Conservation (phyloP, 371 early-diverging fungal genomes). For the Syncephalastrum contaminatum region DNA sequence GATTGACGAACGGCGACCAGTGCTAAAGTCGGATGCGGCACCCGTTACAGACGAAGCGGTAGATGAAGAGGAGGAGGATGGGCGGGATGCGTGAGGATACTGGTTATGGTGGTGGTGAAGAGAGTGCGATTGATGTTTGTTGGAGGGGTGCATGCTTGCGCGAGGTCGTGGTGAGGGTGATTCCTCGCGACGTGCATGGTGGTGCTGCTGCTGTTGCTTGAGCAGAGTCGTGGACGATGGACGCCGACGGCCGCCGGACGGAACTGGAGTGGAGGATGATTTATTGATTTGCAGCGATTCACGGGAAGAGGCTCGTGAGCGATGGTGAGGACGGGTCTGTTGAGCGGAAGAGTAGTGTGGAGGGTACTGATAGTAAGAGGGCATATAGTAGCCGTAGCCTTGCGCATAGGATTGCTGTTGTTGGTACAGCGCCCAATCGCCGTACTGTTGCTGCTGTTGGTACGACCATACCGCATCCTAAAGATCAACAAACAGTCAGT, state of each 20-base stretch:
- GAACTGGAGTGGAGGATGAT: too few species aligned
- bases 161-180: background rate
- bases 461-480: slow-evolving; percentile 4
- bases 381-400: slow-evolving; percentile 8
- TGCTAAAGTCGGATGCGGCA: slow-evolving; percentile 7
- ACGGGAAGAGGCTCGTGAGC: slow-evolving; percentile 1
- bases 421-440: slow-evolving; percentile 7
- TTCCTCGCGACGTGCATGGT: background rate
- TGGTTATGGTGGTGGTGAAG: slow-evolving; percentile 14
- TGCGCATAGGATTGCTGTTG: slow-evolving; percentile 20
- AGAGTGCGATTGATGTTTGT: slow-evolving; percentile 7
- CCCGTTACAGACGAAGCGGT: slow-evolving; percentile 8
- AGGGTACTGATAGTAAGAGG: slow-evolving; percentile 9
- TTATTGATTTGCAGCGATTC: slow-evolving; percentile 18
- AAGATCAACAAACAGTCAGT: slow-evolving; percentile 5
- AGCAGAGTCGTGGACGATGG: slow-evolving; percentile 9
- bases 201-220: slow-evolving; percentile 2
- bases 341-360: background rate
- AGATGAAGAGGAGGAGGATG: slow-evolving; percentile 15
- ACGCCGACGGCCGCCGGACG: too few species aligned
- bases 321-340: background rate
- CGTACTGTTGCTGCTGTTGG: slow-evolving; percentile 11
- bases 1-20: slow-evolving; percentile 29
- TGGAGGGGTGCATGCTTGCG: background rate
- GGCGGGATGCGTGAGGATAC: slow-evolving; percentile 6